These are phyloP conservation scores for Beta vulgaris DNA, from an alignment of 148 eudicot species.

Conservation along the genomic window DNA sequence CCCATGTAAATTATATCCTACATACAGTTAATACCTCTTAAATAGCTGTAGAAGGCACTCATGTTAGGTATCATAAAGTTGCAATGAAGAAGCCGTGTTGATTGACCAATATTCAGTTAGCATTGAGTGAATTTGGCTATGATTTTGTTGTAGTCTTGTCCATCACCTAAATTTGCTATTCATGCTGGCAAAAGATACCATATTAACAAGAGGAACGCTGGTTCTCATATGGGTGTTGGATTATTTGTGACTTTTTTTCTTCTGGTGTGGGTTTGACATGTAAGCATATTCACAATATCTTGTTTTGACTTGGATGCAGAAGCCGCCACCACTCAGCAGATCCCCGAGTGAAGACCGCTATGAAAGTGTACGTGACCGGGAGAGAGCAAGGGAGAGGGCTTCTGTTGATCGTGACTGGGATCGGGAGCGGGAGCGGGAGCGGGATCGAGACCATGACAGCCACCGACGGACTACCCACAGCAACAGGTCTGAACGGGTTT, in stretches of 20 bases:
- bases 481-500: conserved; percentile 41
- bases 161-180: no score
- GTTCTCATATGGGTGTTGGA: no score
- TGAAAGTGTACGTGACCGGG: conserved; percentile 14
- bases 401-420: conserved; percentile 19
- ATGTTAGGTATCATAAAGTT: no score
- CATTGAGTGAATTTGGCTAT: not conserved
- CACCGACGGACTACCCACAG: conserved; percentile 25
- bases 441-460: conserved; percentile 32
- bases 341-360: conserved; percentile 35
- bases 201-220: no score
- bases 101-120: not conserved
- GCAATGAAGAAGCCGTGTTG: no score
- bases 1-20: no score
- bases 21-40: no score
- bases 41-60: no score
- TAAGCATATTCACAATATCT: not conserved
- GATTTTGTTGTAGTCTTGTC: not conserved
- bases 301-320: conserved; percentile 1
- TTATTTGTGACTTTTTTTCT: not conserved
- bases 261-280: not conserved
- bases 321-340: conserved; percentile 24
- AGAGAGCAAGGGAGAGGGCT: not conserved
- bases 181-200: no score
- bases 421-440: conserved; percentile 21